Conservation (phyloP, 108 stramenopile species). For the Nannochloropsis gaditana region DNA sequence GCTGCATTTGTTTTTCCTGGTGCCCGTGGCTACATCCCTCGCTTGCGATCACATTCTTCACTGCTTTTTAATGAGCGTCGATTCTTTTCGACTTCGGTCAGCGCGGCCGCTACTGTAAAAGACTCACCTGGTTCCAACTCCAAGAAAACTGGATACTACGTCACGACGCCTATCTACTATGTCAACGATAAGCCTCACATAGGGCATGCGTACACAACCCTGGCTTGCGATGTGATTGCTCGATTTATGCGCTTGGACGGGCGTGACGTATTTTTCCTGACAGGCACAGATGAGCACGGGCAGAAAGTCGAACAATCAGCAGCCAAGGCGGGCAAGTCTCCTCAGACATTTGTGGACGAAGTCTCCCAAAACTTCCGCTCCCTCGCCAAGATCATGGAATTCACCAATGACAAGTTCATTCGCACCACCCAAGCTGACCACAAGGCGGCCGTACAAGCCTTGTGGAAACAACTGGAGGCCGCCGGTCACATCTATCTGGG, state of each 20-base stretch:
- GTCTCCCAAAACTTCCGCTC: slow-evolving; percentile 40
- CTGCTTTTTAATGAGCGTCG: background rate
- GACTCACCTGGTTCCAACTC: background rate
- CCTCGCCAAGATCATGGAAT: slow-evolving; percentile 57
- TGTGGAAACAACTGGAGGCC: slow-evolving; percentile 73
- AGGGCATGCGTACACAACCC: slow-evolving; percentile 94
- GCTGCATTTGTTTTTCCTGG: background rate
- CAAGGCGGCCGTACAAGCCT: slow-evolving; percentile 62
- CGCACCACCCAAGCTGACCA: slow-evolving; percentile 82
- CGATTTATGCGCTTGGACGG: slow-evolving; percentile 87
- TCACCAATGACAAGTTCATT: slow-evolving; percentile 78
- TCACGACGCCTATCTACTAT: slow-evolving; percentile 97
- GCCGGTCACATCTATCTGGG: slow-evolving; percentile 83
- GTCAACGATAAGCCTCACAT: slow-evolving; percentile 98
- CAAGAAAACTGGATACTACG: slow-evolving; percentile 26
- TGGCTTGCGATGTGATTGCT: slow-evolving; percentile 89
- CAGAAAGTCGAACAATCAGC: slow-evolving; percentile 87
- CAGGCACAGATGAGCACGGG: slow-evolving; percentile 66
- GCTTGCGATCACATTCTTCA: background rate
- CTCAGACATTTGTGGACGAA: slow-evolving; percentile 74
- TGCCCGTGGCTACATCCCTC: background rate
- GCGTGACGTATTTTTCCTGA: slow-evolving; percentile 46
- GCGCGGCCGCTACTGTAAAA: background rate
- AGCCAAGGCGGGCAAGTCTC: slow-evolving; percentile 60
- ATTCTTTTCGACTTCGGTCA: background rate